phyloP scores from a whole-genome alignment of 768 basidiomycete species.

The Psilocybe azurescens region DNA sequence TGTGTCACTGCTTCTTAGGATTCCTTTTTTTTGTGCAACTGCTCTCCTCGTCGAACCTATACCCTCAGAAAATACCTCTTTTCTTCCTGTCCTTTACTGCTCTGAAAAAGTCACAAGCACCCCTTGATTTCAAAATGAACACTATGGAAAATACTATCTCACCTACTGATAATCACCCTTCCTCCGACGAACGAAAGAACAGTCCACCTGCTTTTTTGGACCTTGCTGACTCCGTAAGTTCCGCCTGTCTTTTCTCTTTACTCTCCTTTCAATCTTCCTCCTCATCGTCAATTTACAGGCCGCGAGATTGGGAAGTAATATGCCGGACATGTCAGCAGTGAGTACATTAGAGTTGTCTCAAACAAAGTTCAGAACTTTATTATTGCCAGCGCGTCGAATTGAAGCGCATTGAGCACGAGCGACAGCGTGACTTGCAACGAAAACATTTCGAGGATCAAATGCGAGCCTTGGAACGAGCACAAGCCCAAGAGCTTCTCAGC shows the following conservation, averaged over 20 bases:
- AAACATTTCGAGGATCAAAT: conserved; percentile 97
- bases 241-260: conserved; percentile 19
- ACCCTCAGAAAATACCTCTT: conserved; percentile 48
- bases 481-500: conserved; percentile 82
- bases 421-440: conserved; percentile 85
- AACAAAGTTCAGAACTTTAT: conserved; percentile 9
- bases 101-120: conserved; percentile 51
- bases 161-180: conserved; percentile 73
- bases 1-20: conserved; percentile 42
- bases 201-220: conserved; percentile 93
- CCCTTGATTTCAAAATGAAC: conserved; percentile 65
- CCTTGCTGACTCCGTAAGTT: conserved; percentile 88
- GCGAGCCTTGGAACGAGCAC: conserved; percentile 90
- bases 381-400: conserved; percentile 77
- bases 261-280: conserved; percentile 15
- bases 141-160: conserved; percentile 72
- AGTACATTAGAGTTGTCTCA: conserved; percentile 35
- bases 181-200: conserved; percentile 77
- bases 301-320: conserved; percentile 84
- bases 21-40: conserved; percentile 66
- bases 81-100: conserved; percentile 62
- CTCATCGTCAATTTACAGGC: conserved; percentile 49
- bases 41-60: conserved; percentile 57
- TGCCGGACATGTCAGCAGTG: conserved; percentile 86
- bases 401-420: conserved; percentile 91